A percentile compares a stretch with the other conserved stretches of the same genome.
Conservation (phyloP, 108 stramenopile species). For the Fragilaria radians region DNA sequence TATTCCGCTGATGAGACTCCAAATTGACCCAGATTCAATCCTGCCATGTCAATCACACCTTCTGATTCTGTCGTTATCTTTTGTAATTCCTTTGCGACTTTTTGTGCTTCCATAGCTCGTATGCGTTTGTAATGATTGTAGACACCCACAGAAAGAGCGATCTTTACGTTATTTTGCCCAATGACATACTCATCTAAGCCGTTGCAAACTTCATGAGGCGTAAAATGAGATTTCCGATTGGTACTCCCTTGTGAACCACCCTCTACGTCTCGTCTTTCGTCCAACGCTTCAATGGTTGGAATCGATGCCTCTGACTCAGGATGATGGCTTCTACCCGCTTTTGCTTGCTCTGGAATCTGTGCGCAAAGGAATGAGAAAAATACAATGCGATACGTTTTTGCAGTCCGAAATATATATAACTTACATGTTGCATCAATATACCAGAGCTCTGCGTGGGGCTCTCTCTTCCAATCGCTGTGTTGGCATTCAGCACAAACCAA, state of each 20-base stretch:
- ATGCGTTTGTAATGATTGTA: constrained; percentile 97
- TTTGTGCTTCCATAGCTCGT: constrained; percentile 57
- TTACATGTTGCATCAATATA: constrained; percentile 72
- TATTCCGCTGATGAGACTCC: constrained; percentile 25
- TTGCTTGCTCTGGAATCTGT: not conserved
- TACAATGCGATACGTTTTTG: too few species aligned
- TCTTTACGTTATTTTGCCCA: constrained; percentile 92
- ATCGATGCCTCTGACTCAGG: too few species aligned
- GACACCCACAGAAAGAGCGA: constrained; percentile 89
- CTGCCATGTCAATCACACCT: constrained; percentile 20
- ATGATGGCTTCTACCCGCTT: not conserved
- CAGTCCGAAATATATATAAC: too few species aligned
- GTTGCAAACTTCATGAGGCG: constrained; percentile 74
- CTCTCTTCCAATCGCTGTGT: not conserved
- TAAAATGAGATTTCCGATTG: constrained; percentile 5
- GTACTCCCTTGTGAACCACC: not conserved
- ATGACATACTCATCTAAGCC: constrained; percentile 94
- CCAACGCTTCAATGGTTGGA: too few species aligned
- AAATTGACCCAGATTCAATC: constrained; percentile 68
- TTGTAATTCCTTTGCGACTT: constrained; percentile 12
- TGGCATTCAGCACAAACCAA: constrained; percentile 45
- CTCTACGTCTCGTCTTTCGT: not conserved
- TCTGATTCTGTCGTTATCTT: not conserved
- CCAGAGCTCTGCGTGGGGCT: constrained; percentile 11
- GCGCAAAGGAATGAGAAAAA: too few species aligned